These are phyloP conservation scores for Trametes gibbosa DNA, from an alignment of 768 basidiomycete species.

Conservation along the genomic window DNA sequence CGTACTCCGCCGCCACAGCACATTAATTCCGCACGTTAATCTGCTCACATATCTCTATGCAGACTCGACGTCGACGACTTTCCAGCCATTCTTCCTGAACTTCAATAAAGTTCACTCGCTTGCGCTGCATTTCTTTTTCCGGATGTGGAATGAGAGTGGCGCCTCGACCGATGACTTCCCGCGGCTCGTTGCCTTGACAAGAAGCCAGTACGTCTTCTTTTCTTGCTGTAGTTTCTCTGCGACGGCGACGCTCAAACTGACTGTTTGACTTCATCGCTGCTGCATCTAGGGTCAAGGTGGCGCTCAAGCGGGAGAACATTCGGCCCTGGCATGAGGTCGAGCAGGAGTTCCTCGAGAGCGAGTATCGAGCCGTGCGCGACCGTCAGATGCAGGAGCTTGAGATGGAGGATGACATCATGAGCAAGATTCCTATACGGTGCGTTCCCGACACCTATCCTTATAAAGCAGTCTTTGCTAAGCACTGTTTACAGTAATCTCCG, in stretches of 20 bases:
- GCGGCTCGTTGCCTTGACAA: conserved; percentile 72
- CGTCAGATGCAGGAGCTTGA: conserved; percentile 90
- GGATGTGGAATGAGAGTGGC: conserved; percentile 89
- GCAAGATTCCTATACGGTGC: conserved; percentile 82
- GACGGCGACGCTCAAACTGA: no score
- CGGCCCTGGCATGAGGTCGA: conserved; percentile 85
- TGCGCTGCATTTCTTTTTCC: conserved; percentile 84
- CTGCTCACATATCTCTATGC: conserved; percentile 5
- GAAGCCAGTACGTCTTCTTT: conserved; percentile 63
- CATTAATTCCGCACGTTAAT: not conserved
- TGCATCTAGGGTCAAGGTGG: conserved; percentile 63
- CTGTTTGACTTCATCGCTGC: not conserved
- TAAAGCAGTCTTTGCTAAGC: no score
- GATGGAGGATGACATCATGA: conserved; percentile 81
- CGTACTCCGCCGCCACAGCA: conserved; percentile 27
- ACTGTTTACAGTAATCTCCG: conserved; percentile 62
- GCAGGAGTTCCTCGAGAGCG: conserved; percentile 73
- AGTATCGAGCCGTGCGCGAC: conserved; percentile 83
- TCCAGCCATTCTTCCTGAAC: conserved; percentile 86
- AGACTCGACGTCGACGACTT: conserved; percentile 80
- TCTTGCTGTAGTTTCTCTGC: not conserved
- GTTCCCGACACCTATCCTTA: conserved; percentile 23
- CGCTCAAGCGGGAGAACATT: conserved; percentile 68
- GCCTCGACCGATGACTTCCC: conserved; percentile 74
- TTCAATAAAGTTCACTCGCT: conserved; percentile 77